Percentiles rank a stretch among this genome's conserved stretches.
These are phyloP conservation scores for Neofusicoccum laricinum DNA, from an alignment of 2,329 filamentous ascomycete genomes.

Conservation along the genomic window DNA sequence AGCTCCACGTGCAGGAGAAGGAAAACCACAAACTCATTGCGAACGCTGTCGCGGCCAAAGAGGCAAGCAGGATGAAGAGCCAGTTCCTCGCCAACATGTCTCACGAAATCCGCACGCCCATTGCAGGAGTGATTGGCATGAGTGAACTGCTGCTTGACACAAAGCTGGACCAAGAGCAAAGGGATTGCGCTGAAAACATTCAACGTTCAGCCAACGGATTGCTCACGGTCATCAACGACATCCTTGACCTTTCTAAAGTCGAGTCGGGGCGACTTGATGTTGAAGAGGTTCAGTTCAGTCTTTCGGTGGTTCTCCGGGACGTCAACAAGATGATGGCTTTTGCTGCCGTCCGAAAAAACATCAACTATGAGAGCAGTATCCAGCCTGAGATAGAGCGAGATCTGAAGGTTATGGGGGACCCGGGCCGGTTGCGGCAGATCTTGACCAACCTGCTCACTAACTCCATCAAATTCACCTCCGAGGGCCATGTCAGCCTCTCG, in stretches of 20 bases:
- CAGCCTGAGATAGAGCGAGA: conserved; percentile 61
- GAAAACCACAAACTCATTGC: conserved; percentile 70
- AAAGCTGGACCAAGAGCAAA: conserved; percentile 65
- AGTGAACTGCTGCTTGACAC: conserved; percentile 70
- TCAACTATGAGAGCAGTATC: conserved; percentile 68
- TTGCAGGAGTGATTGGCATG: conserved; percentile 79
- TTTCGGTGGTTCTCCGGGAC: conserved; percentile 71
- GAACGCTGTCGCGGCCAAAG: conserved; percentile 75
- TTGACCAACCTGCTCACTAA: conserved; percentile 72
- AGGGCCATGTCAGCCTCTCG: conserved; percentile 53
- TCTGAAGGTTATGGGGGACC: conserved; percentile 81
- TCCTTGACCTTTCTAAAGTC: conserved; percentile 84
- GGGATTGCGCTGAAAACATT: conserved; percentile 74
- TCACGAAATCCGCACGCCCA: conserved; percentile 76
- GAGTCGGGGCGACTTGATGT: conserved; percentile 75
- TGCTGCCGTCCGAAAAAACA: conserved; percentile 74
- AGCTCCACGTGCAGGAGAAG: conserved; percentile 61
- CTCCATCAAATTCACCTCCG: conserved; percentile 40
- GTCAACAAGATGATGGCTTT: conserved; percentile 87
- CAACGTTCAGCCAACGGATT: conserved; percentile 77
- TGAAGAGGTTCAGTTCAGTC: conserved; percentile 76
- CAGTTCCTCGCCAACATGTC: conserved; percentile 80
- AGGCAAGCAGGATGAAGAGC: conserved; percentile 75
- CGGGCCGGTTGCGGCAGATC: conserved; percentile 79
- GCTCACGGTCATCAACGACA: conserved; percentile 86